Base-by-base conservation (phyloP, 129 eudicot species). In the Flaveria ramosissima region DNA sequence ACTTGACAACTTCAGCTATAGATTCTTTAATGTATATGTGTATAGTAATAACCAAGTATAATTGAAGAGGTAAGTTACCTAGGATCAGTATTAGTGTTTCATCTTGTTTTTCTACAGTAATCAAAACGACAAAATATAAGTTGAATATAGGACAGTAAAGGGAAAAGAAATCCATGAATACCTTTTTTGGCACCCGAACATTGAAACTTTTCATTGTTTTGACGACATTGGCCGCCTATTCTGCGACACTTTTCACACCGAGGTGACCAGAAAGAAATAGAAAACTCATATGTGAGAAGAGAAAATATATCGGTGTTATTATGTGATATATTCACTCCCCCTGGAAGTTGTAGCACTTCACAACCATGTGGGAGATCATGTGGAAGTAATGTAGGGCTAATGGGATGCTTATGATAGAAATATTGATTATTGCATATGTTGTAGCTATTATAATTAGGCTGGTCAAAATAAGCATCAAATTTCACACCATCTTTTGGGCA, bases 151-250 rank as follows among this genome's bases (percentile, higher is more conserved):
- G 52, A 32, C 70, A 45, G 2, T 1, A 17, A 46, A 60, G 50
- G 14, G 5, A 66, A 52, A 7, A 26, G 1, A 45, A 78, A 43
- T 9, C 1, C 1, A 21, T 52, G 64, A 30, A 30, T 65, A 63
- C 84, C 84, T 7, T 45, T 74, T 53, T n/a, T 43, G 75, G 30
- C 61, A 9, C 52, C 23, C 11, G 9, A 30, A 71, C 89, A 85
- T 5, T 60, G 23, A 79, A 61, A 26, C 0, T 24, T 8, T 0
- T 55, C 24, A 55, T 6, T 11, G 12, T 55, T 7, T 1, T 7
- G 26, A 53, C 20, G 26, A 78, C 55, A 4, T 9, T 70, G 36
- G 8, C 41, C 41, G 13, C 62, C 78, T 17, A 43, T 68, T 2
- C 14, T 2, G 59, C 14, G 12, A 72, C 88, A 84, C 14, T 19